Conservation (phyloP, 1,284 basidiomycete genomes). For the Schizopora paradoxa region DNA sequence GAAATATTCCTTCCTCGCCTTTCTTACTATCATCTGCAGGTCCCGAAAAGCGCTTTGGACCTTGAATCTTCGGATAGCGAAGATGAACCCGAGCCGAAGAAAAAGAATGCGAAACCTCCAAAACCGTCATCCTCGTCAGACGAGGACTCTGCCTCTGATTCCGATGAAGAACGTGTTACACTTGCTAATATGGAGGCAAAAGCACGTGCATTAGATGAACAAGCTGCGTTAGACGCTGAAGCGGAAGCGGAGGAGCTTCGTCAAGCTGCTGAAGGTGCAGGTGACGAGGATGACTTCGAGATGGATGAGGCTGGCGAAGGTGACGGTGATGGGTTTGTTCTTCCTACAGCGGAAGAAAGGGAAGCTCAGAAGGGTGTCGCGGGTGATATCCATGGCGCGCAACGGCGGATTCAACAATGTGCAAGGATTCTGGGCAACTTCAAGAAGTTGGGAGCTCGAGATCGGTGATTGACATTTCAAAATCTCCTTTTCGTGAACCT, state of each 20-base stretch:
- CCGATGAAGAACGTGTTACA: constrained; percentile 57
- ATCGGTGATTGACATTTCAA: constrained; percentile 51
- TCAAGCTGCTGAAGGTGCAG: constrained; percentile 41
- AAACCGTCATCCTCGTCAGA: constrained; percentile 31
- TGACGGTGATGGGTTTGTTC: constrained; percentile 58
- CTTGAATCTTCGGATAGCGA: constrained; percentile 41
- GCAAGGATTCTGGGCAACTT: constrained; percentile 79
- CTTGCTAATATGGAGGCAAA: constrained; percentile 73
- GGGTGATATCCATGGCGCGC: constrained; percentile 78
- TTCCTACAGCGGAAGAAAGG: constrained; percentile 79
- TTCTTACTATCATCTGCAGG: background rate
- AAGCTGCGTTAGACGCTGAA: constrained; percentile 60
- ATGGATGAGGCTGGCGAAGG: constrained; percentile 50
- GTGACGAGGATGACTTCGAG: constrained; percentile 33
- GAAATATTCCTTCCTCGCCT: background rate
- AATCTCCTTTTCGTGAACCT: background rate
- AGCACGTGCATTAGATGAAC: constrained; percentile 65
- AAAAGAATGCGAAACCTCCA: constrained; percentile 25
- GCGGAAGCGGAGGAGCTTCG: constrained; percentile 64
- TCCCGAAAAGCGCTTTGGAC: constrained; percentile 45
- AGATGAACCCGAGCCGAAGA: constrained; percentile 17
- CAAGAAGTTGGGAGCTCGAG: constrained; percentile 59
- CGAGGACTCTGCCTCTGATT: constrained; percentile 33
- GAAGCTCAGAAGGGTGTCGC: constrained; percentile 73
- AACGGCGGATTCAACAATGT: constrained; percentile 85